Percentiles rank a stretch among this genome's conserved stretches.
Conservation (phyloP, 164 flowering plant genomes). For the Nelumbo lutea region DNA sequence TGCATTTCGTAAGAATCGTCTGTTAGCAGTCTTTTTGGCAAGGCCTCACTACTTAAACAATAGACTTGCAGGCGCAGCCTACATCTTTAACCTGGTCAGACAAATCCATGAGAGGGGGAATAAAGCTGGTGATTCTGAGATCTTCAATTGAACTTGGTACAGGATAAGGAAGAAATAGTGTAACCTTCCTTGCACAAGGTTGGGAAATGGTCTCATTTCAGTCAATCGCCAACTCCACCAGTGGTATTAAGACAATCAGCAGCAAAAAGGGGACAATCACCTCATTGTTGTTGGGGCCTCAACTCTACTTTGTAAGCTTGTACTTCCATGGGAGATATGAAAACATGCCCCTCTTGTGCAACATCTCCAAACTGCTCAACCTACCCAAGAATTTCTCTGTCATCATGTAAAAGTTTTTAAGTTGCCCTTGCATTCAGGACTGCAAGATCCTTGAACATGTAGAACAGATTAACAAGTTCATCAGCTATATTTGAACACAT, state of each 20-base stretch:
- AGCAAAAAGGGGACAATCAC: background rate
- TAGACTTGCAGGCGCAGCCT: background rate
- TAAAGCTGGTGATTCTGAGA: background rate
- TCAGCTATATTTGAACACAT: slow-evolving; percentile 59
- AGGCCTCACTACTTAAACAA: background rate
- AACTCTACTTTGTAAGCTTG: slow-evolving; percentile 88
- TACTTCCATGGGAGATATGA: slow-evolving; percentile 88
- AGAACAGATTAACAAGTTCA: slow-evolving; percentile 60
- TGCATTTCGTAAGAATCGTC: background rate
- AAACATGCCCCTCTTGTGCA: slow-evolving; percentile 61
- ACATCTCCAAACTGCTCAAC: slow-evolving; percentile 51
- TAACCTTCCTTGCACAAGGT: background rate
- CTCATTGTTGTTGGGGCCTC: slow-evolving; percentile 36
- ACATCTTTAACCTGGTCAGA: background rate
- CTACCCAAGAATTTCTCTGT: slow-evolving; percentile 74
- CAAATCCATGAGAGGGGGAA: background rate
- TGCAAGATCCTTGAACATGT: slow-evolving; percentile 62
- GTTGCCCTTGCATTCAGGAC: slow-evolving; percentile 61
- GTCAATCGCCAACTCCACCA: background rate
- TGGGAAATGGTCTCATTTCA: background rate
- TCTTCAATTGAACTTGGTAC: background rate
- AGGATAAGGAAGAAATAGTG: background rate
- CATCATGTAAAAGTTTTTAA: slow-evolving; percentile 89
- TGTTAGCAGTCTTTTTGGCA: background rate
- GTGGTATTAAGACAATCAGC: background rate